A percentile compares a stretch with the other conserved stretches of the same genome.
These are phyloP conservation scores for Heterobasidion irregulare DNA, from an alignment of 1,284 basidiomycete genomes.

Conservation along the genomic window DNA sequence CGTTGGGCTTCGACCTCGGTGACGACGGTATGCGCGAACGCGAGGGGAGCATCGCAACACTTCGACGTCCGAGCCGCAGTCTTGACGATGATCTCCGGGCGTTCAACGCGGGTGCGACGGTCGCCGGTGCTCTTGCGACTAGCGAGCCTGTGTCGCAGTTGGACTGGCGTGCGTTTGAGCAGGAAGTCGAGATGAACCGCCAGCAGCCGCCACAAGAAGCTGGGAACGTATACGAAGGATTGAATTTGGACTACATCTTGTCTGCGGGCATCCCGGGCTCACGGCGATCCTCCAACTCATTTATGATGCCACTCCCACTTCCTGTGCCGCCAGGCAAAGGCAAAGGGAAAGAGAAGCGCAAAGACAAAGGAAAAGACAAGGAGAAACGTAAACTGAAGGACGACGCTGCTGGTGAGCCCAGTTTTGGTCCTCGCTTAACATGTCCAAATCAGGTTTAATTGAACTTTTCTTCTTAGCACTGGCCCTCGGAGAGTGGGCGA, in stretches of 20 bases:
- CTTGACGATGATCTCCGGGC: slow-evolving; percentile 36
- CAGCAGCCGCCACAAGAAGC: not conserved
- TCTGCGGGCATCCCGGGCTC: slow-evolving; percentile 16
- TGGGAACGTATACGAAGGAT: slow-evolving; percentile 25
- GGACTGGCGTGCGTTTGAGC: slow-evolving; percentile 34
- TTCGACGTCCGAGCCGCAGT: slow-evolving; percentile 46
- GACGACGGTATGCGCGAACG: slow-evolving; percentile 25
- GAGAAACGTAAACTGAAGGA: slow-evolving; percentile 8
- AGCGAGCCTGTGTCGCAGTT: slow-evolving; percentile 16
- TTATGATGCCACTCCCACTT: slow-evolving; percentile 17
- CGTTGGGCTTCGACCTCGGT: slow-evolving; percentile 19
- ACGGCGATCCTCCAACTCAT: slow-evolving; percentile 27
- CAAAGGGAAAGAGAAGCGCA: slow-evolving; percentile 10
- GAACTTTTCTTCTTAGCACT: not conserved
- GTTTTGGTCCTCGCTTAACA: not conserved
- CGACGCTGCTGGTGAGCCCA: slow-evolving; percentile 1
- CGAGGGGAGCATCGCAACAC: slow-evolving; percentile 39
- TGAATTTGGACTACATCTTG: slow-evolving; percentile 37
- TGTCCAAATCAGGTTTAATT: not conserved
- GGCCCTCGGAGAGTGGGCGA: not conserved
- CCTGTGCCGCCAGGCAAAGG: slow-evolving; percentile 10
- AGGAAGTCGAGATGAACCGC: slow-evolving; percentile 15
- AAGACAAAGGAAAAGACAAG: slow-evolving; percentile 8
- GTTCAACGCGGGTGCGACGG: slow-evolving; percentile 10
- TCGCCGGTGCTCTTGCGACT: slow-evolving; percentile 14